Base-by-base conservation (phyloP, 352 stramenopile species). In the Globisporangium acanthophoron region DNA sequence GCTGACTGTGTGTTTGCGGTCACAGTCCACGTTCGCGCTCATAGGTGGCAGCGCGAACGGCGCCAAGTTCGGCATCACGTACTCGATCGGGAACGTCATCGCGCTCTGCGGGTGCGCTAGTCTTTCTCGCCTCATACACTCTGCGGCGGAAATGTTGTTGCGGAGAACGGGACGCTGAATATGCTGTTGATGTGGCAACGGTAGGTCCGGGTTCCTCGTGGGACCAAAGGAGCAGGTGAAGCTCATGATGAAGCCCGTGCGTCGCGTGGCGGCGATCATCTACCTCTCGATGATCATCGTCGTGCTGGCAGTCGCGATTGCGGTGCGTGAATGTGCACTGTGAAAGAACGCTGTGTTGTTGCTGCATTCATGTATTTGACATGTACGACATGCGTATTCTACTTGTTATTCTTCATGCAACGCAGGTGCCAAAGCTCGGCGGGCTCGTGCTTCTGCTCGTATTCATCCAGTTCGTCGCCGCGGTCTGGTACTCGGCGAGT, bases 231-330 rank as follows among this genome's bases (percentile, higher is more conserved):
- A 92, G 73, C 85, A 94, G 52, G 58, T 87, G 56, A 92, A 92
- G 66, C 80, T 91, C 58, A 94, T 94, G 85, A 87, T 92, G 64
- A 92, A 92, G 60, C 85, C 85, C 24, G 71, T 92, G 53, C 80
- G 85, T 0, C 76, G 85, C 24, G 66, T 92, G 46, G 85, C 82
- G 0, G 78, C 85, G 13, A 45, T 82, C 39, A 76, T 92, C 66
- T 94, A 92, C 66, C 53, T 94, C 13, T 39, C 60, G 20, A 91
- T 92, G 83, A 92, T 94, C 64, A 43, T 85, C 35, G 59, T 90
- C 13, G 83, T 92, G 27, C 65, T 94, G 1, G 76, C 59, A 1
- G 76, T 94, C 29, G 82, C 85, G 12, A 70, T 92, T n/a, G 74
- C 69, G 54, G 85, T 94, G 55, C 18, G 64, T 60, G 29, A 29